These are phyloP conservation scores for Cichorium intybus DNA, from an alignment of 140 eudicot species.

Conservation along the genomic window DNA sequence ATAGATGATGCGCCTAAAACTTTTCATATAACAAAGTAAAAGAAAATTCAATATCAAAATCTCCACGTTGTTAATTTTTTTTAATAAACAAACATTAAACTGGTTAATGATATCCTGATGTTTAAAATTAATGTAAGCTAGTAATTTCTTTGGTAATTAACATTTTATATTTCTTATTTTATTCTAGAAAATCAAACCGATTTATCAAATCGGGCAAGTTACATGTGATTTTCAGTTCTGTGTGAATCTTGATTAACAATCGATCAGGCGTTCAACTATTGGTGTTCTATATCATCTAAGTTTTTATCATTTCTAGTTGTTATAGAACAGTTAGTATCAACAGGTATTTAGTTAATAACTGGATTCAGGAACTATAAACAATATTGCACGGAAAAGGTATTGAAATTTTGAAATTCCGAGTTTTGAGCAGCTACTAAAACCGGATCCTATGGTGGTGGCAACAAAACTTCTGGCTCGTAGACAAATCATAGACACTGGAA, in stretches of 20 bases:
- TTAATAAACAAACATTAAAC: too few species aligned
- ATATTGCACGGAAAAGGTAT: neutral
- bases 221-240: neutral
- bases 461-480: conserved; percentile 62
- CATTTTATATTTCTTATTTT: neutral
- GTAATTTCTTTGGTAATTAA: neutral
- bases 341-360: neutral
- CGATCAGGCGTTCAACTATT: neutral
- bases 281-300: neutral
- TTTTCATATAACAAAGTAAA: neutral
- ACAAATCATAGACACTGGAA: conserved; percentile 51
- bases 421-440: conserved; percentile 42
- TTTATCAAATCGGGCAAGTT: neutral
- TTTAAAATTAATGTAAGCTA: too few species aligned
- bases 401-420: neutral
- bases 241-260: too few species aligned
- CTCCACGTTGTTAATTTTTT: neutral
- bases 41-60: neutral
- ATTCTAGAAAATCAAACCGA: neutral
- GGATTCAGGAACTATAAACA: neutral
- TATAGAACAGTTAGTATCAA: neutral
- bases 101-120: too few species aligned
- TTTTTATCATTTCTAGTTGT: neutral
- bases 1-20: neutral
- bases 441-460: conserved; percentile 73